These are phyloP conservation scores for Andrographis paniculata DNA, from an alignment of 305 asterid genomes.

Conservation along the genomic window DNA sequence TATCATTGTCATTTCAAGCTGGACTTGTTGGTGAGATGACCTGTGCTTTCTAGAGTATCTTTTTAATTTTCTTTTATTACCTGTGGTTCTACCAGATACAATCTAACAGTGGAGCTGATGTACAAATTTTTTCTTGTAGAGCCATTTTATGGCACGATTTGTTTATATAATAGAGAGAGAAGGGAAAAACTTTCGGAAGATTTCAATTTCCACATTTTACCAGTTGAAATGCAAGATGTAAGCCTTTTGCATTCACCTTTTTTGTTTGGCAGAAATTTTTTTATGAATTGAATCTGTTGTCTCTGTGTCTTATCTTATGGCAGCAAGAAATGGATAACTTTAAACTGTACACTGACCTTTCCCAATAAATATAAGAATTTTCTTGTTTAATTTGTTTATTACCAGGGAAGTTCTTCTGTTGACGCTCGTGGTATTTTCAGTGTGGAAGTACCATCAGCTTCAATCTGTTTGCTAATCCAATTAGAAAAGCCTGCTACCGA, in stretches of 20 bases:
- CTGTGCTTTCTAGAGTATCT: constrained; percentile 14
- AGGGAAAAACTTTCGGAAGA: constrained; percentile 99
- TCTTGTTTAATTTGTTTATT: constrained; percentile 23
- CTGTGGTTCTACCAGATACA: constrained; percentile 19
- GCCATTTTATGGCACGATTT: constrained; percentile 98
- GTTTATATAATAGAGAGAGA: constrained; percentile 98
- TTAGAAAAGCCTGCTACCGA: constrained; percentile 97
- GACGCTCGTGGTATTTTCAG: constrained; percentile 78
- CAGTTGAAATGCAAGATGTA: constrained; percentile 77
- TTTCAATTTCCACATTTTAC: constrained; percentile 66
- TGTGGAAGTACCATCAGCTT: constrained; percentile 96
- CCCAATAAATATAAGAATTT: constrained; percentile 10
- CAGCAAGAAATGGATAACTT: constrained; percentile 5
- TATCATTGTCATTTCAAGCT: constrained; percentile 89
- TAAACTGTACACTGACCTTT: too few relatives aligned
- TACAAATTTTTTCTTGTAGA: constrained; percentile 75
- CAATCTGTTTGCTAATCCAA: constrained; percentile 92
- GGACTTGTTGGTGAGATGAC: constrained; percentile 92
- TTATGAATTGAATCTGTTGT: constrained; percentile 4
- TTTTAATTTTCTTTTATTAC: constrained; percentile 17
- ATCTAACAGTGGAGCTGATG: constrained; percentile 40
- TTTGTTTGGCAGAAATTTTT: constrained; percentile 8
- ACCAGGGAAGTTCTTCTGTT: constrained; percentile 55
- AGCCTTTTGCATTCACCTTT: constrained; percentile 27
- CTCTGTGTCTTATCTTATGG: constrained; percentile 3